Conservation (phyloP, 768 basidiomycete genomes). For the Lyophyllum semitale region DNA sequence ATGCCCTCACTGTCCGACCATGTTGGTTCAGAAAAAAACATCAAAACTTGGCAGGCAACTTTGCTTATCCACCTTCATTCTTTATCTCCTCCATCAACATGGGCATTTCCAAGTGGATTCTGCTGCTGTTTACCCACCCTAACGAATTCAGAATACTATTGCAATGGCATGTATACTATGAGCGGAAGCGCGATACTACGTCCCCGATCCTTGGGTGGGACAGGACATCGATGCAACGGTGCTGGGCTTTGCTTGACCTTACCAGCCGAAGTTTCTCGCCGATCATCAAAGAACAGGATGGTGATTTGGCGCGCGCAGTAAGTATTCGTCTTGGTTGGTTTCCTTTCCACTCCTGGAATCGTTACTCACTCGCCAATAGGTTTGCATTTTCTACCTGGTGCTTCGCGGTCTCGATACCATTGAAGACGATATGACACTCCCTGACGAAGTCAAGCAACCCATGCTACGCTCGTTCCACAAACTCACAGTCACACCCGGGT, state of each 20-base stretch:
- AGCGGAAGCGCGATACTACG: conserved; percentile 81
- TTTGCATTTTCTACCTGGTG: conserved; percentile 94
- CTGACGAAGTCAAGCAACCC: conserved; percentile 84
- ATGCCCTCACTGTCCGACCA: too few species aligned
- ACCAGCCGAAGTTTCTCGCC: conserved; percentile 90
- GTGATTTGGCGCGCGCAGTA: conserved; percentile 90
- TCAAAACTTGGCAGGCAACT: neutral
- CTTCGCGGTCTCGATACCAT: conserved; percentile 95
- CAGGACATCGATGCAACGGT: conserved; percentile 80
- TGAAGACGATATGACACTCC: conserved; percentile 97
- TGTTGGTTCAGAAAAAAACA: neutral
- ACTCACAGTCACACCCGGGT: conserved; percentile 79
- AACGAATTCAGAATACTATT: conserved; percentile 81
- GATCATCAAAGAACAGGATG: conserved; percentile 95
- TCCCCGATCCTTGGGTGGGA: conserved; percentile 85
- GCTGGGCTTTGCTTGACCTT: conserved; percentile 87
- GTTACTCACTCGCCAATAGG: conserved; percentile 46
- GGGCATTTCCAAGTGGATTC: conserved; percentile 61
- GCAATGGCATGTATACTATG: conserved; percentile 83
- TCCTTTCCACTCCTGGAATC: neutral
- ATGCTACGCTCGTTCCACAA: conserved; percentile 82
- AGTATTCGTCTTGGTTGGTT: conserved; percentile 39
- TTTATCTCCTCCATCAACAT: conserved; percentile 37
- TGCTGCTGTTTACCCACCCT: conserved; percentile 76
- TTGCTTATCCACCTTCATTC: neutral